These are phyloP conservation scores for Bidens hawaiensis DNA, from an alignment of 140 eudicot species.

Conservation along the genomic window DNA sequence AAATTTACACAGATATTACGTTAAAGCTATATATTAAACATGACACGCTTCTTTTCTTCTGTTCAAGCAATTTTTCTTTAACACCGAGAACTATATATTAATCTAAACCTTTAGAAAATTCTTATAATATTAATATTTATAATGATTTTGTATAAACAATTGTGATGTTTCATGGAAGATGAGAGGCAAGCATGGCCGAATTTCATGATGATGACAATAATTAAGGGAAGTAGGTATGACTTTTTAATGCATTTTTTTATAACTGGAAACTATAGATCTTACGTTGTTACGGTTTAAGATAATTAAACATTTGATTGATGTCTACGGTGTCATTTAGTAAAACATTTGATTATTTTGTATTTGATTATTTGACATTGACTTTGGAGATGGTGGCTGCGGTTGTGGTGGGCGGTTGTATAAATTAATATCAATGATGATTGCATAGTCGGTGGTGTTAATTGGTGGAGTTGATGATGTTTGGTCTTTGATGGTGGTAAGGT, in stretches of 20 bases:
- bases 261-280: neutral
- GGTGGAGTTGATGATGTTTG: neutral
- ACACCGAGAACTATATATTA: too few relatives aligned
- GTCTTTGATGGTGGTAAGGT: neutral
- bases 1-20: too few relatives aligned
- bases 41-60: too few relatives aligned
- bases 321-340: neutral
- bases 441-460: neutral
- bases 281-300: neutral
- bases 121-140: too few relatives aligned
- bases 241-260: neutral
- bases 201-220: neutral
- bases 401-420: neutral
- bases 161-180: neutral
- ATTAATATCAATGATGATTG: neutral
- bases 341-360: neutral
- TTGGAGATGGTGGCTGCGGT: neutral
- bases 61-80: too few relatives aligned
- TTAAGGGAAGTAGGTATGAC: neutral
- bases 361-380: neutral
- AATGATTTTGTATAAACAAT: neutral
- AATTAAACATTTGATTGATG: conserved; percentile 1
- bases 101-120: too few relatives aligned
- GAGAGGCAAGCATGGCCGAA: neutral
- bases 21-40: neutral